These are phyloP conservation scores for Dillenia suffruticosa DNA, from an alignment of 164 flowering plant genomes.

Conservation along the genomic window DNA sequence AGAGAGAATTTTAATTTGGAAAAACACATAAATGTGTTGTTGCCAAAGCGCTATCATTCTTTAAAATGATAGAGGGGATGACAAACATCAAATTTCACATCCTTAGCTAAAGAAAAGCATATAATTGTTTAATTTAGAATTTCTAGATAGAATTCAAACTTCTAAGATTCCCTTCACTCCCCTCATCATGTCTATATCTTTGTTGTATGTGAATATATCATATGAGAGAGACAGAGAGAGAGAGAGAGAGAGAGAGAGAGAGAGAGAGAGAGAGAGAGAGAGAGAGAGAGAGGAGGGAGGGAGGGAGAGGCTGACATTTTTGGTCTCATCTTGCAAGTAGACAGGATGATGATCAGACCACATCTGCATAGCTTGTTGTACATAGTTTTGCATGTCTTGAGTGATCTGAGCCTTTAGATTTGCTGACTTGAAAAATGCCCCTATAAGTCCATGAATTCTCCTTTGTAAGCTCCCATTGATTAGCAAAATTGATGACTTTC, in stretches of 20 bases:
- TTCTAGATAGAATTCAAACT: no score
- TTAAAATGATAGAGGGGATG: no score
- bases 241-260: constrained; percentile 11
- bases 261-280: constrained; percentile 10
- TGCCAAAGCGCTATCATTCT: no score
- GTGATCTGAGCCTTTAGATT: constrained; percentile 76
- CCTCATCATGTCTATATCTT: no score
- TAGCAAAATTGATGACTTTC: constrained; percentile 76
- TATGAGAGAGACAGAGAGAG: constrained; percentile 7
- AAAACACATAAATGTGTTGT: no score
- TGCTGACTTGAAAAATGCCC: constrained; percentile 78
- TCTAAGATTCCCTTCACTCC: no score
- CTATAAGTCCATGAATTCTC: constrained; percentile 84
- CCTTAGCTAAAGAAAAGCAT: no score
- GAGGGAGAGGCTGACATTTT: constrained; percentile 50
- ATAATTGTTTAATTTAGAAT: no score
- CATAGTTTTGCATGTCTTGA: constrained; percentile 61
- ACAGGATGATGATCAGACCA: constrained; percentile 65
- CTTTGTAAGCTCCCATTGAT: constrained; percentile 79
- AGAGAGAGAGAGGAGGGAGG: constrained; percentile 24
- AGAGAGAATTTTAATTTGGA: no score
- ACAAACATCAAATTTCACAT: no score
- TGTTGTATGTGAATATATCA: no score
- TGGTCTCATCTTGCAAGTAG: constrained; percentile 78
- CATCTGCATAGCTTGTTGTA: constrained; percentile 46